These are phyloP conservation scores for Dictyostelium intermedium DNA, from an alignment of 78 protist species.

Conservation along the genomic window DNA sequence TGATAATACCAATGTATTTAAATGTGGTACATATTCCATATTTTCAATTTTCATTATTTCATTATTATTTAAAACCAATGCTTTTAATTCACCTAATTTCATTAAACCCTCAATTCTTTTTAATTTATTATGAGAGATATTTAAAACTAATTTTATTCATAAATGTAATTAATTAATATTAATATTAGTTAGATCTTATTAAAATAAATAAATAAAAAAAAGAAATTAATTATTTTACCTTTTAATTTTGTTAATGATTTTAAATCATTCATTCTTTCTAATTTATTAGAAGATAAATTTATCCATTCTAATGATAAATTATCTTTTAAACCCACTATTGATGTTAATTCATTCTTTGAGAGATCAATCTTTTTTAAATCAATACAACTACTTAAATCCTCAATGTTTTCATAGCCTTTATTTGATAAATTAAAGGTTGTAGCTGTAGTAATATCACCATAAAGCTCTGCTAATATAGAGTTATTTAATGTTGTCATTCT, in stretches of 20 bases:
- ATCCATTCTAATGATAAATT: conserved; percentile 19
- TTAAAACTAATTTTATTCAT: conserved; percentile 12
- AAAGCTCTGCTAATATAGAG: not conserved
- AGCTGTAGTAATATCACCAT: conserved; percentile 19
- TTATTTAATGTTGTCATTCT: not conserved
- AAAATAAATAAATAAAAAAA: not conserved
- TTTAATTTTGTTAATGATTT: conserved; percentile 40
- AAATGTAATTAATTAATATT: not conserved
- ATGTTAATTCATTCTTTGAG: conserved; percentile 13
- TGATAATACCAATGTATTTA: conserved; percentile 62
- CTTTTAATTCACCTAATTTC: conserved; percentile 10
- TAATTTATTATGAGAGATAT: conserved; percentile 42
- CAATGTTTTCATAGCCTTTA: conserved; percentile 5
- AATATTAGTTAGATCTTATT: not conserved
- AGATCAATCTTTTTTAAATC: conserved; percentile 37
- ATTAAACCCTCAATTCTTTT: conserved; percentile 42
- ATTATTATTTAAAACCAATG: conserved; percentile 58
- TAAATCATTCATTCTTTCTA: conserved; percentile 38
- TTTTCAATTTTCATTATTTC: conserved; percentile 44
- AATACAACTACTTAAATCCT: conserved; percentile 36
- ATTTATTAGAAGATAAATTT: conserved; percentile 8
- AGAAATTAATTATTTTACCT: not conserved
- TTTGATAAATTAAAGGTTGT: not conserved
- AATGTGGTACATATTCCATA: conserved; percentile 20
- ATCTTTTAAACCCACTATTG: conserved; percentile 21